Conservation (phyloP, 2,329 filamentous ascomycete species). For the Pyrenophora tritici-repentis region DNA sequence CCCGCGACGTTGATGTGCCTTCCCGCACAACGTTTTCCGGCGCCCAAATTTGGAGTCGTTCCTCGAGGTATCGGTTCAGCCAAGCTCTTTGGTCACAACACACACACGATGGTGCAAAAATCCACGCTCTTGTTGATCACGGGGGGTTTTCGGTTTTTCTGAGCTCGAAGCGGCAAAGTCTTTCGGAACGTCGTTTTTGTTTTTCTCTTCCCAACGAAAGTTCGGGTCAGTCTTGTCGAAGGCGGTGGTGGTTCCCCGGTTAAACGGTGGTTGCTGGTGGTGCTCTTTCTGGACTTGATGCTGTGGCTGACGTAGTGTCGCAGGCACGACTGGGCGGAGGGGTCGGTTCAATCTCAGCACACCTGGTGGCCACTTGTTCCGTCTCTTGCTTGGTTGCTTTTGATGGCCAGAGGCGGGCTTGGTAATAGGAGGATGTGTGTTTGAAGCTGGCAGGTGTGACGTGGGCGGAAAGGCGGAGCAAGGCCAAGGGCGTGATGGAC, state of each 20-base stretch:
- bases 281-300: constrained; percentile 20
- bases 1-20: constrained; percentile 28
- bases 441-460: constrained; percentile 30
- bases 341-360: constrained; percentile 8
- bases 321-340: constrained; percentile 25
- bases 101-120: background rate
- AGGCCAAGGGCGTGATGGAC: constrained; percentile 37
- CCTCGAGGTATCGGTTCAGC: constrained; percentile 20
- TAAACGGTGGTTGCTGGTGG: constrained; percentile 2
- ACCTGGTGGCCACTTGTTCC: constrained; percentile 16
- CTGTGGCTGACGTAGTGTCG: constrained; percentile 35
- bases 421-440: constrained; percentile 1
- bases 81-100: constrained; percentile 14
- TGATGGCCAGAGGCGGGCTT: constrained; percentile 13
- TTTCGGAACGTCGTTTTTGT: background rate
- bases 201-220: background rate
- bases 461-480: constrained; percentile 25
- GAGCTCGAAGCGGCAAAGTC: too few species aligned
- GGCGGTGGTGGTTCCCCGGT: background rate
- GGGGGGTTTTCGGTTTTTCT: background rate
- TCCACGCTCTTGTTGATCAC: background rate
- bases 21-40: constrained; percentile 31
- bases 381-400: constrained; percentile 23
- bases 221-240: background rate
- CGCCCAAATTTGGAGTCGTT: constrained; percentile 12